A percentile compares a stretch with the other conserved stretches of the same genome.
Evolutionary conservation across 805 yeast species (phyloP).

Genomic region (Starmera dryadoides): DNA sequence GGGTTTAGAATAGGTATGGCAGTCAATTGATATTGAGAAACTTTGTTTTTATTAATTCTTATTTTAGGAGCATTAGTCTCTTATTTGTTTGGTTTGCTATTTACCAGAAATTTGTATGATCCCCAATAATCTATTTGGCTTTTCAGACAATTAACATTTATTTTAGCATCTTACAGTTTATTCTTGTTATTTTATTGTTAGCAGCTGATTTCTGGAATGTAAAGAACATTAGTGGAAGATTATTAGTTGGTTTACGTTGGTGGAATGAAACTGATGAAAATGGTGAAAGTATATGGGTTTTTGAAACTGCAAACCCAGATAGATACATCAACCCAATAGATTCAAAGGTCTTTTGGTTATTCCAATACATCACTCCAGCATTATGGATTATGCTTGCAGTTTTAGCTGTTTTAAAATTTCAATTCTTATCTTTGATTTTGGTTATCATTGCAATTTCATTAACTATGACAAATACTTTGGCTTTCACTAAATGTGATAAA

Average conservation of each 20-base stretch:
- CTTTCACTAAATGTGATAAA: constrained; percentile 88
- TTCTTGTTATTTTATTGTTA: constrained; percentile 62
- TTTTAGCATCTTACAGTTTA: constrained; percentile 61
- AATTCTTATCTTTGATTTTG: constrained; percentile 58
- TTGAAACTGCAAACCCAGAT: constrained; percentile 73
- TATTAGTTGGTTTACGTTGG: constrained; percentile 90
- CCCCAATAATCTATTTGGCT: constrained; percentile 1
- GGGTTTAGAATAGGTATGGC: constrained; percentile 45
- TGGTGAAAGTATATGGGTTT: constrained; percentile 61
- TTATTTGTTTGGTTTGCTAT: constrained; percentile 64
- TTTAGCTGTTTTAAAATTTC: constrained; percentile 70
- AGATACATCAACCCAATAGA: constrained; percentile 84
- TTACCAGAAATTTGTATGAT: constrained; percentile 48
- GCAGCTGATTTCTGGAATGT: constrained; percentile 93
- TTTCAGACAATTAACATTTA: constrained; percentile 1
- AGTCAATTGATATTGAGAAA: too few relatives aligned
- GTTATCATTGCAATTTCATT: constrained; percentile 63
- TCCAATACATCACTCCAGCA: constrained; percentile 68
- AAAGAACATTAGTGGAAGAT: constrained; percentile 84
- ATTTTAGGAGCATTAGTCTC: constrained; percentile 45
- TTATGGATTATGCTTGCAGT: constrained; percentile 71
- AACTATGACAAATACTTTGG: constrained; percentile 78
- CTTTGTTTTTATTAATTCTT: constrained; percentile 1
- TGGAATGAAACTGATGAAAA: constrained; percentile 78
- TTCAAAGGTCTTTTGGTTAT: constrained; percentile 80